phyloP scores from a whole-genome alignment of 192 early-diverging fungal species.

The Mortierella antarctica region DNA sequence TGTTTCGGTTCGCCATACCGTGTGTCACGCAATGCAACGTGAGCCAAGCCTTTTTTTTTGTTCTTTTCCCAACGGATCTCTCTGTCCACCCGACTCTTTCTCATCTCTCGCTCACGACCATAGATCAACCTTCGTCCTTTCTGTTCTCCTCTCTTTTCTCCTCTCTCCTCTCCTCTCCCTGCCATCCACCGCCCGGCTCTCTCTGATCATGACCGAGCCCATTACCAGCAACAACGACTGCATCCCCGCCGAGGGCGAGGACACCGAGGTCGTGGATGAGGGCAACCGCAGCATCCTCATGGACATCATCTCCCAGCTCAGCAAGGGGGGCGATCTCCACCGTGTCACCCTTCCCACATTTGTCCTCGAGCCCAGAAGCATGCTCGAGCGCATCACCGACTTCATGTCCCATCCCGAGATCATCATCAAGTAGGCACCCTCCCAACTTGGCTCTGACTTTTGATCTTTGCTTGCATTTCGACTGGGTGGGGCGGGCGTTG shows the following conservation, averaged over 20 bases:
- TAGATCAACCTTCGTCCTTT: neutral
- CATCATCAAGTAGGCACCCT: constrained; percentile 73
- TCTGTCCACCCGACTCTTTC: neutral
- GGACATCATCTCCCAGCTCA: constrained; percentile 88
- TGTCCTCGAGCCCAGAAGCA: constrained; percentile 92
- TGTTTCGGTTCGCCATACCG: no score
- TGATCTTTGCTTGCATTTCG: no score
- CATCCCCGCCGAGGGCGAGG: constrained; percentile 51
- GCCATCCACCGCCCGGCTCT: neutral
- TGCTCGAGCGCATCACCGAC: constrained; percentile 97
- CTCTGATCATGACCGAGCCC: constrained; percentile 17
- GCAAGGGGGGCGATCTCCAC: constrained; percentile 92
- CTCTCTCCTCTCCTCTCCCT: neutral
- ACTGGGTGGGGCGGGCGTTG: no score
- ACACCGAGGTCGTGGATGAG: constrained; percentile 85
- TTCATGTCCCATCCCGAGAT: constrained; percentile 94
- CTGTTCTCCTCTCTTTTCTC: neutral
- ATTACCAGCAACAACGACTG: constrained; percentile 13
- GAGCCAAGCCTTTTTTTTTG: no score
- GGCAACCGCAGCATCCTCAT: constrained; percentile 87
- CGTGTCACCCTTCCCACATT: constrained; percentile 94
- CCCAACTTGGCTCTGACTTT: no score
- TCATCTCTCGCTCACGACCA: neutral
- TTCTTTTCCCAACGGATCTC: neutral
- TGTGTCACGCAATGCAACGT: no score